phyloP scores from a whole-genome alignment of 139 green algal genomes.

The Asterochloris sp. region DNA sequence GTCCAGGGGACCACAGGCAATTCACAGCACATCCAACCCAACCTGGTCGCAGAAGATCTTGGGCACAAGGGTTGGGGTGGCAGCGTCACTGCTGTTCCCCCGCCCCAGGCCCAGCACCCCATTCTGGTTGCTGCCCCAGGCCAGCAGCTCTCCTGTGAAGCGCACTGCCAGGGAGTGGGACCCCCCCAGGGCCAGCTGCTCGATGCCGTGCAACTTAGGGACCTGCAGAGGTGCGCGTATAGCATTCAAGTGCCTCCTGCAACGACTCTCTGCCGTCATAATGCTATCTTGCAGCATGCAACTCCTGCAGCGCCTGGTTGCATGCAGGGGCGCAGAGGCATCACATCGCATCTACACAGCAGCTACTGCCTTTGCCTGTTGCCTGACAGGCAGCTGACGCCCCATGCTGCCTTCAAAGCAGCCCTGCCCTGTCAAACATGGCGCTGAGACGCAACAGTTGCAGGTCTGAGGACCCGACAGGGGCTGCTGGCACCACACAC shows the following conservation, averaged over 20 bases:
- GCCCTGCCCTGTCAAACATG: background rate
- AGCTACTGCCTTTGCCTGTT: background rate
- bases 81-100: background rate
- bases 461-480: no score
- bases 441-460: no score
- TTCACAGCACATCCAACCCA: background rate
- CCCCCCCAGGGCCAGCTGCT: constrained; percentile 27
- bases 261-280: background rate
- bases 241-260: background rate
- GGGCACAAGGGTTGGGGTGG: background rate
- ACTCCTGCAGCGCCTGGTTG: background rate
- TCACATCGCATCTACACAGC: background rate
- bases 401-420: constrained; percentile 1
- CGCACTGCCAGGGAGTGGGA: constrained; percentile 32
- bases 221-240: background rate
- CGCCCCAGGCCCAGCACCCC: constrained; percentile 32
- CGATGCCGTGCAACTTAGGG: constrained; percentile 14
- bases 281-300: background rate
- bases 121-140: constrained; percentile 47
- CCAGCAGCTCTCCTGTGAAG: constrained; percentile 20
- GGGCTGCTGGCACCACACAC: no score
- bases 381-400: background rate
- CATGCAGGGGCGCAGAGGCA: background rate
- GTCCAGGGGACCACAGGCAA: background rate
- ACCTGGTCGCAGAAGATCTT: constrained; percentile 6